Conservation (phyloP, 352 stramenopile genomes). For the Thraustochytrium sp. region DNA sequence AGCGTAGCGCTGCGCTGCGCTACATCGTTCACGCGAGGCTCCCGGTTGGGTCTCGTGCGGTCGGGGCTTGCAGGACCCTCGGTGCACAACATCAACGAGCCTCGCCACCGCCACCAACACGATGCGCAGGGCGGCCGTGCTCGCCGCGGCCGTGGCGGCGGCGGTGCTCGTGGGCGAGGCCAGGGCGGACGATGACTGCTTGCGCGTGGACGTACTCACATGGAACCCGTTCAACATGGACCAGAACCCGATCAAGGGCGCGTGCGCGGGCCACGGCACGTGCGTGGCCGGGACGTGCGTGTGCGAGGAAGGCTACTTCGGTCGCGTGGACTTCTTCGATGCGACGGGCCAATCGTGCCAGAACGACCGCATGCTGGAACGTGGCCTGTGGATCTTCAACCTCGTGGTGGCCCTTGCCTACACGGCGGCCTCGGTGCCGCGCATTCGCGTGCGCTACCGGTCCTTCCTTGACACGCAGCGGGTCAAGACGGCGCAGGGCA, state of each 20-base stretch:
- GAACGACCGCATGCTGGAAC: background rate
- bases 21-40: too few species aligned
- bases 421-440: background rate
- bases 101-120: too few species aligned
- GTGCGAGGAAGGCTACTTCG: background rate
- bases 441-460: background rate
- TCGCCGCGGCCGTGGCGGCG: background rate
- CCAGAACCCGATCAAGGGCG: background rate
- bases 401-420: background rate
- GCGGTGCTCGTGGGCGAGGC: background rate
- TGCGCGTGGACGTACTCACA: background rate
- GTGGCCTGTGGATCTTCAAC: background rate
- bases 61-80: too few species aligned
- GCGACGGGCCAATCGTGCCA: background rate
- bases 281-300: background rate
- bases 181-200: background rate
- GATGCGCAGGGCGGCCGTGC: too few species aligned
- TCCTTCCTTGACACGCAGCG: background rate
- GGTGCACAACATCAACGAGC: too few species aligned
- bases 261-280: background rate
- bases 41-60: too few species aligned
- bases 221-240: background rate
- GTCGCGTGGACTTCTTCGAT: conserved; percentile 1
- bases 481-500: background rate
- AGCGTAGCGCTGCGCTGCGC: too few species aligned